Base-by-base conservation (phyloP, 139 green algal species). In the Auxenochlorella protothecoides region DNA sequence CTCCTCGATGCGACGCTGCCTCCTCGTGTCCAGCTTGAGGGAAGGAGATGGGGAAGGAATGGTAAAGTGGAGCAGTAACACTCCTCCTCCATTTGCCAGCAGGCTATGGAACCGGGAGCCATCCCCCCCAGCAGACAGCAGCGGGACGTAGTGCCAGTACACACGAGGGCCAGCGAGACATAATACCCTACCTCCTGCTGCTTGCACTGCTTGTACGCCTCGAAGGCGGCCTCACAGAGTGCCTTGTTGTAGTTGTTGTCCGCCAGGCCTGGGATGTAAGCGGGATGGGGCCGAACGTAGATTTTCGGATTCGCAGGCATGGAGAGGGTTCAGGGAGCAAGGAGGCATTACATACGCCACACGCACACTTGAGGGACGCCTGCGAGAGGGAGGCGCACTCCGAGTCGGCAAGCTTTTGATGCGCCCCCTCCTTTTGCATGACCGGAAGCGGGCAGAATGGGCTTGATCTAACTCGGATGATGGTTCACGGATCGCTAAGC, bases 201-300 rank as follows among this genome's bases (percentile, higher is more conserved):
- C 57, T 80, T 80, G 59, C 76, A 80, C 59, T 78, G n/a, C 59
- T 77, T 77, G 57, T 80, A 80, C 0, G 69, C 71, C 5, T 77
- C 71, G 59, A 80, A 80, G 8, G 61, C 54, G 44, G 66, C 64
- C 66, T 69, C 15, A 27, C 76, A 80, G 70, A 70, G 63, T 7
- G 5, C 61, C 52, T 72, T 72, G 64, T 80, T 71, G 65, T 78
- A 74, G 3, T 78, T 62, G 68, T 80, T 76, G 65, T 77, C 69
- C 57, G 77, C 76, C 10, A 80, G 60, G 71, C 76, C 76, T 80
- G 76, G 27, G 27, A 44, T 44, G 27, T 44, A 44, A 44, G 27
- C 27, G 27, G 27, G 27, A 1, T 44, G 27, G 27, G 27, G 27
- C 27, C 27, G 27, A 44, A 44, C 27, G 27, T 44, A 44, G 27